Conservation (phyloP, 805 yeast species). For the Grigorovia humatica region DNA sequence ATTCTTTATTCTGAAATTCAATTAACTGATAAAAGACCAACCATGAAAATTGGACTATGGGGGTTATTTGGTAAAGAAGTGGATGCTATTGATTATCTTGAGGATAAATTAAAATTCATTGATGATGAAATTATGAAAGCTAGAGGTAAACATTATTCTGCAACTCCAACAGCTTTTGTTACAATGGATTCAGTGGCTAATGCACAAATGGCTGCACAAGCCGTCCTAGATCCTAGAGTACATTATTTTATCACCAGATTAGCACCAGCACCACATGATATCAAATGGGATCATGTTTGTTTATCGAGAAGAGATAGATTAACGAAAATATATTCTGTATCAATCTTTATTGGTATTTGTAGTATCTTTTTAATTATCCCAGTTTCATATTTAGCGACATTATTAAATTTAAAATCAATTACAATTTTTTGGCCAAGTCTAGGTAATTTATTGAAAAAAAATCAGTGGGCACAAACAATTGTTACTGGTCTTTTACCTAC, state of each 20-base stretch:
- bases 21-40: conserved; percentile 44
- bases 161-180: conserved; percentile 85
- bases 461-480: conserved; percentile 63
- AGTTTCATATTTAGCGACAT: conserved; percentile 73
- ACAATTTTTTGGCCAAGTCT: conserved; percentile 72
- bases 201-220: conserved; percentile 95
- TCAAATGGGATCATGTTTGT: conserved; percentile 85
- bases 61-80: conserved; percentile 60
- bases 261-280: conserved; percentile 96
- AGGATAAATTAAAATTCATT: conserved; percentile 53
- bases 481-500: conserved; percentile 90
- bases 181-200: conserved; percentile 93
- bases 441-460: conserved; percentile 53
- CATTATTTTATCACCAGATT: conserved; percentile 68
- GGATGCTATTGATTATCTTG: conserved; percentile 74
- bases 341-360: conserved; percentile 34
- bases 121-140: conserved; percentile 63
- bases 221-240: conserved; percentile 83
- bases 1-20: conserved; percentile 19
- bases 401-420: conserved; percentile 70
- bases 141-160: conserved; percentile 57
- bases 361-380: conserved; percentile 73
- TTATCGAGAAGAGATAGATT: conserved; percentile 65
- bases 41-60: conserved; percentile 44
- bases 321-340: conserved; percentile 36